Base-by-base conservation (phyloP, 1,139 yeast species). In the Geotrichum aggregatum region DNA sequence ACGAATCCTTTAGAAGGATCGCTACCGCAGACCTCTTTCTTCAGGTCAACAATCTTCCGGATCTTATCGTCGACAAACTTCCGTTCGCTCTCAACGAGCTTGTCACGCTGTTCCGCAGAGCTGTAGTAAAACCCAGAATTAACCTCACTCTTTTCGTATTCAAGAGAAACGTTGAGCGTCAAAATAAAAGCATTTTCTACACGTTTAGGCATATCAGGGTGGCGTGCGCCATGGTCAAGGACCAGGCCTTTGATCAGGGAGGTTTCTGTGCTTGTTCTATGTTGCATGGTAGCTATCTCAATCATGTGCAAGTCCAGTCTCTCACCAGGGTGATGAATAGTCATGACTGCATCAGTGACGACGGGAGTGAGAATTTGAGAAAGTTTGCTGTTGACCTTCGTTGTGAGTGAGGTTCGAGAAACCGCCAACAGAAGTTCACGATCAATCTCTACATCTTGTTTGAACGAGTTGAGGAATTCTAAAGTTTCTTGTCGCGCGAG, bases 231-330 rank as follows among this genome's bases (percentile, higher is more conserved):
- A 68, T 94, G 99, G 68, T 94, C 99, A 61, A 94, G 77, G 38
- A 92, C 98, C 61, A 94, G 78, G 43, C 99, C 99, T 63, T 79
- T 83, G 59, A 94, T 76, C 59, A 94, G 80, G 63, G 79, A 79
- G 19, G 98, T 91, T 55, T 91, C 95, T 58, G 82, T 79, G 44
- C 94, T 87, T 44, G 84, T 78, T 59, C 91, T 86, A 65, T 87
- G 94, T 77, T 92, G 97, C 98, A 94, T 94, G 61, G 95, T 84
- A 92, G 92, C 92, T 64, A 92, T 86, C 73, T 94, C 99, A 62
- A 94, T 84, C 99, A 94, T 94, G 71, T 92, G 97, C 63, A 94
- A 76, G 69, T 94, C 99, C 56, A 89, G 74, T 50, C 77, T 74
- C 55, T 74, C 73, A 16, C 78, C 80, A 43, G 74, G 75, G 47